Evolutionary conservation across 177 flowering plant species (phyloP), one percentile per base, ranked within the genome.

Genomic region (Vitis hybrid): DNA sequence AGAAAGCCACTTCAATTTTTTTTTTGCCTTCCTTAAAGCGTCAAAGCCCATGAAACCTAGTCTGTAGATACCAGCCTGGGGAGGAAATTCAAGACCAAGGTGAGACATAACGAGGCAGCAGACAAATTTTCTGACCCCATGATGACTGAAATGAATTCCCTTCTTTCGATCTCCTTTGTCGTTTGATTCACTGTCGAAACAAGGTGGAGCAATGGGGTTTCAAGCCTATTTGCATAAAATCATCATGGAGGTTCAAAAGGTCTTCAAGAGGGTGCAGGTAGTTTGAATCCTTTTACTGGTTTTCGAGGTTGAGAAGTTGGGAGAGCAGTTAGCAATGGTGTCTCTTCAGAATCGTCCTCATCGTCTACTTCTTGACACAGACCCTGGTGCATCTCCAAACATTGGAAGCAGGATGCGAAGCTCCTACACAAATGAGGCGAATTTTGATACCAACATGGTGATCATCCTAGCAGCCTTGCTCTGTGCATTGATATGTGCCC

Each of bases 361-460:
- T 51, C 80, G 85, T 0, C 58, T 78, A 7, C 78, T 80, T 3
- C 71, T 80, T 2, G 76, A 73, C 46, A 18, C 77, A 53, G 74
- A 63, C 14, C 14, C 80, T 8, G 60, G 64, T 32, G 2, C 67
- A 2, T 35, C 70, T 17, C 12, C 70, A 15, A 13, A 73, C 3
- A 72, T 54, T 53, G 77, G 77, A 46, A 58, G 59, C 68, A 61
- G 72, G 55, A 51, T 69, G 1, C 74, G 72, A 2, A 30, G 64
- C 1, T 10, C 73, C 0, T 70, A 56, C 71, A 20, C 66, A 9
- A 71, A 59, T 30, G 85, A 76, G 24, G 73, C 89, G 1, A 82
- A 71, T 61, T 84, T 86, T 60, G 87, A 86, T 53, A 75, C 85
- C 18, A 84, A 86, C 79, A 86, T 86, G 89, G 86, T 86, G 55